Base-by-base conservation (phyloP, 1,139 yeast species). In the Geotrichum histeridarum region DNA sequence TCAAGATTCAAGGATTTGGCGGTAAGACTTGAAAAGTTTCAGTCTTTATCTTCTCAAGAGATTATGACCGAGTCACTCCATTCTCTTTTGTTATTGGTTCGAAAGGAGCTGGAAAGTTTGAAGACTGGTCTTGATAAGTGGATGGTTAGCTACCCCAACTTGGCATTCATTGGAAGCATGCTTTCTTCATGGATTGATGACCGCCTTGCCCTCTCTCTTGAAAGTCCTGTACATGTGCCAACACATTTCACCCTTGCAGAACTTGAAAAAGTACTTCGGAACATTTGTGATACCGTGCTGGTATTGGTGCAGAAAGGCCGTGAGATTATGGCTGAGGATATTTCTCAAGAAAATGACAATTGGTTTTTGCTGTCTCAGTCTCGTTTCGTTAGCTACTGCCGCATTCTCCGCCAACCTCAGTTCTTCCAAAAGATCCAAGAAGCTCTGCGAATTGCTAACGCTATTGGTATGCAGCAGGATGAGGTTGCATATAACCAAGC, bases 251-350 rank as follows among this genome's bases (percentile, higher is more conserved):
- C 57, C 6, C 38, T 54, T 14, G 45, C 15, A n/a, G 54, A 50
- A 9, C 39, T 63, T 12, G 59, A 61, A 36, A 42, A 42, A 12
- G 51, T 55, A 14, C 41, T 62, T 6, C 50, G 54, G 27, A 75
- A 76, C 15, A 65, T 86, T 6, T 75, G 83, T n/a, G 79, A 80
- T 33, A 77, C 85, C 2, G 77, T 88, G 33, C 71, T 90, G 55
- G 75, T 90, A 43, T 77, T 85, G 0, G 78, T 86, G 60, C 97
- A 90, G 70, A 79, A 80, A 58, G 65, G 81, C 12, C 67, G 74
- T 54, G 68, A 69, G 31, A 71, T 73, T 67, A 48, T 62, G 61
- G 1, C 47, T 7, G 59, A 59, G n/a, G 71, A 65, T 9, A 64
- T 67, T 9, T 63, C 80, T 1, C 62, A 69, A 1, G 79, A 73